These are phyloP conservation scores for Ceratocystis cacaofunesta DNA, from an alignment of 2,329 filamentous ascomycete genomes.

Conservation along the genomic window DNA sequence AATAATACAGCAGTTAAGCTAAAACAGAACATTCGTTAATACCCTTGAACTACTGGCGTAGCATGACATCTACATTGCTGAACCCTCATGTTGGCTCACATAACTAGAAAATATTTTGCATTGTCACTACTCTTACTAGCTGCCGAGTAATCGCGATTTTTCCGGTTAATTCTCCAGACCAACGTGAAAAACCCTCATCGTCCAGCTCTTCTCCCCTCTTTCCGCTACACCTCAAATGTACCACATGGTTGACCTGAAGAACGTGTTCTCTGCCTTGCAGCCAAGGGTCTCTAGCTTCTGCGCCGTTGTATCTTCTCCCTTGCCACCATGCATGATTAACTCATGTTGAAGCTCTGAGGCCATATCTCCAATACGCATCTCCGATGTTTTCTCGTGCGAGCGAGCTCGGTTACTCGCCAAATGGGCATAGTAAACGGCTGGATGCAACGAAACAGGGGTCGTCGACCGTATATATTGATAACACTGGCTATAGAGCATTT, in stretches of 20 bases:
- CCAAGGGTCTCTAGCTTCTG: slow-evolving; percentile 2
- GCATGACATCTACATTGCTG: neutral
- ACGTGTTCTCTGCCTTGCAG: slow-evolving; percentile 13
- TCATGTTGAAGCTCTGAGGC: slow-evolving; percentile 1
- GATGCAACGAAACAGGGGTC: slow-evolving; percentile 76
- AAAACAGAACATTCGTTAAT: neutral
- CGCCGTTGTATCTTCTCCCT: neutral
- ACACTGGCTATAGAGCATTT: slow-evolving; percentile 85
- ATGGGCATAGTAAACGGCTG: slow-evolving; percentile 92
- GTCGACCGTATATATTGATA: slow-evolving; percentile 89
- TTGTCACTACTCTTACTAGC: neutral
- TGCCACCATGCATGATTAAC: neutral
- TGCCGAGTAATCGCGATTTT: neutral
- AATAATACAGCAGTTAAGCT: too few relatives aligned
- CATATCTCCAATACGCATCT: slow-evolving; percentile 3
- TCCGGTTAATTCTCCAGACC: neutral
- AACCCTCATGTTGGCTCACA: neutral
- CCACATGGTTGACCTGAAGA: slow-evolving; percentile 28
- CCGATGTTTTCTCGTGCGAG: slow-evolving; percentile 46
- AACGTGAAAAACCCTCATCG: slow-evolving; percentile 1
- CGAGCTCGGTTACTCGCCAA: slow-evolving; percentile 68
- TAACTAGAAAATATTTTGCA: neutral
- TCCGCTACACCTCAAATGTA: slow-evolving; percentile 25
- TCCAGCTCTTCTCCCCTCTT: neutral
- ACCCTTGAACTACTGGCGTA: neutral